Conservation (phyloP, 352 stramenopile genomes). For the Phytophthora citricola region DNA sequence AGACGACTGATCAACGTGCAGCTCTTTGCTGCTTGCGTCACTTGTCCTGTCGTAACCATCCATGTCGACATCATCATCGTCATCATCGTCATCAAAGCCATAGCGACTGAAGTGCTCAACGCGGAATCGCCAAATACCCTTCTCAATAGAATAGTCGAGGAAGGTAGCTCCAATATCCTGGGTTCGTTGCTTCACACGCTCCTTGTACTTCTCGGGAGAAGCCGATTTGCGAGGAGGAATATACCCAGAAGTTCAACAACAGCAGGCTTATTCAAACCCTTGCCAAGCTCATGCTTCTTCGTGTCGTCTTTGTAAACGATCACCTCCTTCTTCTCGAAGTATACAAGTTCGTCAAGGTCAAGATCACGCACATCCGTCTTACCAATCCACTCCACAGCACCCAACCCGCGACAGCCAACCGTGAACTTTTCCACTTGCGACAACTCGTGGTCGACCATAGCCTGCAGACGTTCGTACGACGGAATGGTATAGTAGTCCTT, state of each 20-base stretch:
- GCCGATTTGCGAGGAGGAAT: conserved; percentile 72
- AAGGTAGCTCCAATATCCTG: conserved; percentile 80
- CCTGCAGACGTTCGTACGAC: conserved; percentile 68
- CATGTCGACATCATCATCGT: conserved; percentile 67
- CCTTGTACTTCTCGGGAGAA: conserved; percentile 69
- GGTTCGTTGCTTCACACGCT: conserved; percentile 81
- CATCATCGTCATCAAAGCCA: conserved; percentile 76
- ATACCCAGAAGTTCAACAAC: conserved; percentile 82
- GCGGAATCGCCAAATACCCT: conserved; percentile 85
- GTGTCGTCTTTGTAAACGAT: conserved; percentile 88
- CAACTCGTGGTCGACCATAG: conserved; percentile 78
- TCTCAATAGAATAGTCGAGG: conserved; percentile 77
- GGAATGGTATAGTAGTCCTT: conserved; percentile 83
- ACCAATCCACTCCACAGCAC: conserved; percentile 83
- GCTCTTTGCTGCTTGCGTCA: conserved; percentile 15
- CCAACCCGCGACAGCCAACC: conserved; percentile 80
- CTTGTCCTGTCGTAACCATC: conserved; percentile 24
- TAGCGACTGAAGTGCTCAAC: conserved; percentile 90
- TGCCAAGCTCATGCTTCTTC: conserved; percentile 82
- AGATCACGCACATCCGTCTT: conserved; percentile 82
- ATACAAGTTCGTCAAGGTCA: conserved; percentile 79
- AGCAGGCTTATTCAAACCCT: conserved; percentile 78
- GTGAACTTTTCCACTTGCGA: conserved; percentile 77
- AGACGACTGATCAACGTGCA: conserved; percentile 25
- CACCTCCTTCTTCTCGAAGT: conserved; percentile 88